Percentiles rank a stretch among this genome's conserved stretches.
These are phyloP conservation scores for Pythium grandisporangium DNA, from an alignment of 352 stramenopile genomes.

Conservation along the genomic window DNA sequence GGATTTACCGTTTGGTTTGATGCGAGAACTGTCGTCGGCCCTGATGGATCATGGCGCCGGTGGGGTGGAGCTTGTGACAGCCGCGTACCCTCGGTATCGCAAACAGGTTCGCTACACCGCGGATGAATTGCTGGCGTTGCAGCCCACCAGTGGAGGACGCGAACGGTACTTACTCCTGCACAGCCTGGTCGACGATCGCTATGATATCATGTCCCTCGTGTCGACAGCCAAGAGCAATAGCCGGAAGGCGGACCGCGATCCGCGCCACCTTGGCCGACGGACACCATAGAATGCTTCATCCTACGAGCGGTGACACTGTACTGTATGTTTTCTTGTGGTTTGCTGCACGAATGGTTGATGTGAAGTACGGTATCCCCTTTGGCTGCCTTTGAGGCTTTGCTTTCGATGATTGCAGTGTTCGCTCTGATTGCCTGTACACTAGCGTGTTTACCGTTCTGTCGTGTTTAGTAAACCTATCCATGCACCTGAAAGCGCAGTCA, in stretches of 20 bases:
- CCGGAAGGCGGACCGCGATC: constrained; percentile 13
- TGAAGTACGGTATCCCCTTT: too few relatives aligned
- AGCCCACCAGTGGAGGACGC: constrained; percentile 28
- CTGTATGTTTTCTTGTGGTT: too few relatives aligned
- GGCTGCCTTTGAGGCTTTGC: too few relatives aligned
- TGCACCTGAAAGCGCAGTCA: too few relatives aligned
- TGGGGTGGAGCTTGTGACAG: constrained; percentile 45
- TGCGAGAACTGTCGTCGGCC: constrained; percentile 72
- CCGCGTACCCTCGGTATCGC: constrained; percentile 59
- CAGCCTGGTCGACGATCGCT: constrained; percentile 77
- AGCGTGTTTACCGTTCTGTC: too few relatives aligned
- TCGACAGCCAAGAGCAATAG: constrained; percentile 1
- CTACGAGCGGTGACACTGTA: too few relatives aligned
- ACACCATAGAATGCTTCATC: not conserved
- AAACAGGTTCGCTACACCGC: constrained; percentile 78
- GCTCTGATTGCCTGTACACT: too few relatives aligned
- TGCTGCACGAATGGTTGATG: too few relatives aligned
- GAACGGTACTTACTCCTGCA: constrained; percentile 79
- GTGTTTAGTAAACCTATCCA: too few relatives aligned
- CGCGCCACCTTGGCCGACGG: constrained; percentile 6
- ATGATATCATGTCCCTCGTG: constrained; percentile 79
- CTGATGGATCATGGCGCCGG: constrained; percentile 62
- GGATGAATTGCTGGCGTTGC: constrained; percentile 59
- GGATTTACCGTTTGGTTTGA: constrained; percentile 66
- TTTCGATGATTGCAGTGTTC: too few relatives aligned